Evolutionary conservation across 768 basidiomycete genomes (phyloP).

Genomic region (Tylopilus plumbeoviolaceoides): DNA sequence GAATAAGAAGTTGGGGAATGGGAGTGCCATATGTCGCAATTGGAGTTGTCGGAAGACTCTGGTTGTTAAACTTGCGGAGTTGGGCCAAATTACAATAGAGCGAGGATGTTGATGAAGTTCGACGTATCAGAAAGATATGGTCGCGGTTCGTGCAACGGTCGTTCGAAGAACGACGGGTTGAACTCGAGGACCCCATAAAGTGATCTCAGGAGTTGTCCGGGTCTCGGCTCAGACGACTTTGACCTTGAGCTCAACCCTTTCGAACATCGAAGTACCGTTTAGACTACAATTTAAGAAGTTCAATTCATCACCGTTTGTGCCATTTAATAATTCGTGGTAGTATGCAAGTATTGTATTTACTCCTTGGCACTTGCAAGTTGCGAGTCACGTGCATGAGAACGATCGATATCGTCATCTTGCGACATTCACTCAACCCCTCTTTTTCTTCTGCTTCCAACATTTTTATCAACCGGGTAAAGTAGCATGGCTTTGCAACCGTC

Average conservation of each 20-base stretch:
- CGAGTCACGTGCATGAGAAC: background rate
- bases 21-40: conserved; percentile 31
- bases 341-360: too few relatives aligned
- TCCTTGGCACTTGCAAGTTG: too few relatives aligned
- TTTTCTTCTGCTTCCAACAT: background rate
- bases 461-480: background rate
- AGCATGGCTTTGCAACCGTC: conserved; percentile 78
- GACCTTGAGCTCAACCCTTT: too few relatives aligned
- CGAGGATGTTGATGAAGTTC: background rate
- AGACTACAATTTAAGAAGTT: too few relatives aligned
- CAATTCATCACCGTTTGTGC: too few relatives aligned
- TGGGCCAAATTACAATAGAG: background rate
- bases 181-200: background rate
- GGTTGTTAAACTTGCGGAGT: background rate
- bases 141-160: background rate
- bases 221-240: too few relatives aligned
- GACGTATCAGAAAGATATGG: too few relatives aligned
- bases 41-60: background rate
- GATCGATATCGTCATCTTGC: background rate
- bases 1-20: conserved; percentile 56
- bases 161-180: background rate
- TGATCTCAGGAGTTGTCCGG: background rate
- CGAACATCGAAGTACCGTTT: too few relatives aligned
- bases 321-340: too few relatives aligned
- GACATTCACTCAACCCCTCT: too few relatives aligned